phyloP scores from a whole-genome alignment of 208 protist species.

The Porcisia hertigi region DNA sequence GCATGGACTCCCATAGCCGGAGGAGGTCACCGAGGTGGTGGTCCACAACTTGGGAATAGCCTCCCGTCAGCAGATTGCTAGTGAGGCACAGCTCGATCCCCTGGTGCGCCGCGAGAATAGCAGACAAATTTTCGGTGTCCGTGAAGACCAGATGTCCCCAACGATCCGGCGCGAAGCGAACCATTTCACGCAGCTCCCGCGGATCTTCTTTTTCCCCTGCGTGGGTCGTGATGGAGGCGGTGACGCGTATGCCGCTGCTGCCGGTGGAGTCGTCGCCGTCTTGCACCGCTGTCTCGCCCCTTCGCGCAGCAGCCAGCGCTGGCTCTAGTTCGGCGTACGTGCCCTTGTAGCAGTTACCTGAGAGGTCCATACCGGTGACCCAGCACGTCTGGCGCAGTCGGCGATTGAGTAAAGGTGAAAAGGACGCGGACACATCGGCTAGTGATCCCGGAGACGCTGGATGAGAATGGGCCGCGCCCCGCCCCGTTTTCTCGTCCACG shows the following conservation, averaged over 20 bases:
- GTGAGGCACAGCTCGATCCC: constrained; percentile 87
- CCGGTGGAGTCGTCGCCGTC: constrained; percentile 18
- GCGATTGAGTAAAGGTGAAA: neutral
- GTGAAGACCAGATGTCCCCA: constrained; percentile 88
- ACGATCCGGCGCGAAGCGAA: constrained; percentile 59
- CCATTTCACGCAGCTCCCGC: constrained; percentile 66
- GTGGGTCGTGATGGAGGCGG: constrained; percentile 72
- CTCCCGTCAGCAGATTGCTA: constrained; percentile 79
- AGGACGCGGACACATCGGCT: neutral
- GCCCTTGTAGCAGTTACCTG: constrained; percentile 87
- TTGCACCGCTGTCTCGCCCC: constrained; percentile 14
- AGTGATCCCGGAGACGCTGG: neutral
- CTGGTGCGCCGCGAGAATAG: constrained; percentile 45
- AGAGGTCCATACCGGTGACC: constrained; percentile 86
- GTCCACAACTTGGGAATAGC: constrained; percentile 45
- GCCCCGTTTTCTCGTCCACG: neutral
- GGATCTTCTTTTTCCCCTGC: constrained; percentile 79
- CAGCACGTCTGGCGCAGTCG: constrained; percentile 64
- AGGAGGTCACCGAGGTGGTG: constrained; percentile 60
- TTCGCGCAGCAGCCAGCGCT: constrained; percentile 38
- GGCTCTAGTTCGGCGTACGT: constrained; percentile 49
- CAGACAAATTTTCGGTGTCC: constrained; percentile 28
- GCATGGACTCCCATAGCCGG: constrained; percentile 27
- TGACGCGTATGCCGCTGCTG: neutral
- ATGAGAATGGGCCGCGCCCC: neutral